phyloP scores from a whole-genome alignment of 2,329 filamentous ascomycete genomes.

The Stagonosporopsis vannaccii region DNA sequence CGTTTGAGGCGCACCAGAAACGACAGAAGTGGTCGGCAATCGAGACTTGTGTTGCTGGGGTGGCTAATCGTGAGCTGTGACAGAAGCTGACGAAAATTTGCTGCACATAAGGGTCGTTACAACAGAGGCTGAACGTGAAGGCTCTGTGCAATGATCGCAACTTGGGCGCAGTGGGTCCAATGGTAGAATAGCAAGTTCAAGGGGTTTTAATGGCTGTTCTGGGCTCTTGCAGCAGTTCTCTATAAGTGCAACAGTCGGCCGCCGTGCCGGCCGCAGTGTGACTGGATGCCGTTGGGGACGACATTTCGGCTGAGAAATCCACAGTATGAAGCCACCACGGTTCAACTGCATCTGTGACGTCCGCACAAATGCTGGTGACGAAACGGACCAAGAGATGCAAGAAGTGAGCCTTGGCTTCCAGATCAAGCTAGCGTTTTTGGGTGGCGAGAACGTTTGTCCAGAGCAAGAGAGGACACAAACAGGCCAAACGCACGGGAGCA shows the following conservation, averaged over 20 bases:
- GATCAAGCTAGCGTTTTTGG: slow-evolving; percentile 1
- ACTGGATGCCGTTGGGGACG: slow-evolving; percentile 9
- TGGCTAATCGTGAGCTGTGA: neutral
- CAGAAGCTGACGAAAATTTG: neutral
- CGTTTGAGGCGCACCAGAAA: neutral
- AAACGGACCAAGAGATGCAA: slow-evolving; percentile 27
- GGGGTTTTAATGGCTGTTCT: neutral
- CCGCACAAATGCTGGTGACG: slow-evolving; percentile 21
- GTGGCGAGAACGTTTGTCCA: slow-evolving; percentile 4
- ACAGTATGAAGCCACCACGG: slow-evolving; percentile 1
- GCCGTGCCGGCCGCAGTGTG: slow-evolving; percentile 22
- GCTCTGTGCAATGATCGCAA: neutral
- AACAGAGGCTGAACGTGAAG: neutral
- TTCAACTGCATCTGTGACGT: slow-evolving; percentile 31
- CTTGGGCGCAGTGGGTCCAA: neutral
- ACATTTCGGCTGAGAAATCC: slow-evolving; percentile 33
- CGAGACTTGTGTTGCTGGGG: neutral
- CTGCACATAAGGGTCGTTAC: neutral
- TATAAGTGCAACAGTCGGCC: slow-evolving; percentile 20
- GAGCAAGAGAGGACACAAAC: slow-evolving; percentile 6
- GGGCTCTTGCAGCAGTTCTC: slow-evolving; percentile 5
- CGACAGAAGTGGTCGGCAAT: neutral
- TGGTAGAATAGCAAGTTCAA: neutral
- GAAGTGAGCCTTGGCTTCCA: slow-evolving; percentile 37
- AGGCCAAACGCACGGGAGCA: slow-evolving; percentile 13